Evolutionary conservation across 352 stramenopile genomes (phyloP).

Genomic region (Pilasporangium apinafurcum): DNA sequence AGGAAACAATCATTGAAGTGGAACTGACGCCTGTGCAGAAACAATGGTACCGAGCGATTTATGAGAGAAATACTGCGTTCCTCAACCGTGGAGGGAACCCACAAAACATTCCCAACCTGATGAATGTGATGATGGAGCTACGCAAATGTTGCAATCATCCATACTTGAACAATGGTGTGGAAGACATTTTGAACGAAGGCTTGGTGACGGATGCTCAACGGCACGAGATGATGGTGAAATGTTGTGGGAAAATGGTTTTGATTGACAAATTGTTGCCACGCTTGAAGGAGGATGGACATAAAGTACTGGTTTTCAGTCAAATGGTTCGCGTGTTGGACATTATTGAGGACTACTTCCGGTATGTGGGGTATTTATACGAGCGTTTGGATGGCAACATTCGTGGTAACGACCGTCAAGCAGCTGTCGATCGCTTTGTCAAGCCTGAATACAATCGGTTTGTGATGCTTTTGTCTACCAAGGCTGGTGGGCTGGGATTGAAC

Average conservation of each 20-base stretch:
- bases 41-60: conserved; percentile 90
- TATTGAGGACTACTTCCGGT: conserved; percentile 97
- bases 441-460: conserved; percentile 92
- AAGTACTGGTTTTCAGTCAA: conserved; percentile 99
- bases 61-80: conserved; percentile 95
- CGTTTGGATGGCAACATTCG: conserved; percentile 97
- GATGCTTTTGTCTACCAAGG: conserved; percentile 98
- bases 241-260: conserved; percentile 99
- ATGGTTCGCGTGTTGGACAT: conserved; percentile 99
- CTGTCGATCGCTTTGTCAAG: conserved; percentile 87
- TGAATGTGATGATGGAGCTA: conserved; percentile 92
- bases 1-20: conserved; percentile 89
- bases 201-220: conserved; percentile 68
- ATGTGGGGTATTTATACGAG: conserved; percentile 91
- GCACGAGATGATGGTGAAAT: conserved; percentile 94
- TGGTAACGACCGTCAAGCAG: conserved; percentile 81
- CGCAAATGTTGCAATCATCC: conserved; percentile 90
- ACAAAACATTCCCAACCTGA: conserved; percentile 84
- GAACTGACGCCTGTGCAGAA: conserved; percentile 89
- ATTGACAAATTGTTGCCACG: conserved; percentile 98
- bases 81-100: conserved; percentile 75
- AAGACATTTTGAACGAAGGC: conserved; percentile 82
- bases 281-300: conserved; percentile 95
- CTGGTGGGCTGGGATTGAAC: conserved; percentile 93
- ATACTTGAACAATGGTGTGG: conserved; percentile 91